These are phyloP conservation scores for Pisolithus marmoratus DNA, from an alignment of 768 basidiomycete genomes.

Conservation along the genomic window DNA sequence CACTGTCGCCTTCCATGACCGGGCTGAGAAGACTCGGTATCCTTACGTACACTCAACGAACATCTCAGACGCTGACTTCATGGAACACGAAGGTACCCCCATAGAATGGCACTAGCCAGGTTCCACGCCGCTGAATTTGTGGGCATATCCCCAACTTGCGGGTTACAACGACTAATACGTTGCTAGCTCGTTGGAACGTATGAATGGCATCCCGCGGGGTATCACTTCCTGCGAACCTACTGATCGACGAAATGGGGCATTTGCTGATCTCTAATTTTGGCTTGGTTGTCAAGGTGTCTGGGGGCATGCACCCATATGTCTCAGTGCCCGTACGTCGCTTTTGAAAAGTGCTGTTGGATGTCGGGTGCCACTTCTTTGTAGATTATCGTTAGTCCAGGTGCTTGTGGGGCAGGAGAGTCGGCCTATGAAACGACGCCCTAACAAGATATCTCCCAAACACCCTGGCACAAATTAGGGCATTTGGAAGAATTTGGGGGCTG, in stretches of 20 bases:
- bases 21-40: no score
- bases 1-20: no score
- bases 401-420: not conserved
- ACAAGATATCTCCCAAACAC: not conserved
- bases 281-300: not conserved
- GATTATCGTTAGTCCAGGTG: not conserved
- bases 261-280: not conserved
- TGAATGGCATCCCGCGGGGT: slow-evolving; percentile 53
- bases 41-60: not conserved
- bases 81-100: not conserved
- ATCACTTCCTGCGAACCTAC: slow-evolving; percentile 63
- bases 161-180: not conserved
- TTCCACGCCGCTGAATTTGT: not conserved
- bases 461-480: not conserved
- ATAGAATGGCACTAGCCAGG: not conserved
- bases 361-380: not conserved
- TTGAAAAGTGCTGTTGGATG: not conserved
- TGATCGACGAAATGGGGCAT: slow-evolving; percentile 43
- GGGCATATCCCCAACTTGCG: not conserved
- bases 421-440: not conserved
- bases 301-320: not conserved
- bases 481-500: not conserved
- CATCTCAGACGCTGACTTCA: not conserved
- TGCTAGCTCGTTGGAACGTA: slow-evolving; percentile 8
- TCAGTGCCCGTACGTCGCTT: not conserved